Evolutionary conservation across 2,329 filamentous ascomycete genomes (phyloP).

Genomic region (Colletotrichum plurivorum): DNA sequence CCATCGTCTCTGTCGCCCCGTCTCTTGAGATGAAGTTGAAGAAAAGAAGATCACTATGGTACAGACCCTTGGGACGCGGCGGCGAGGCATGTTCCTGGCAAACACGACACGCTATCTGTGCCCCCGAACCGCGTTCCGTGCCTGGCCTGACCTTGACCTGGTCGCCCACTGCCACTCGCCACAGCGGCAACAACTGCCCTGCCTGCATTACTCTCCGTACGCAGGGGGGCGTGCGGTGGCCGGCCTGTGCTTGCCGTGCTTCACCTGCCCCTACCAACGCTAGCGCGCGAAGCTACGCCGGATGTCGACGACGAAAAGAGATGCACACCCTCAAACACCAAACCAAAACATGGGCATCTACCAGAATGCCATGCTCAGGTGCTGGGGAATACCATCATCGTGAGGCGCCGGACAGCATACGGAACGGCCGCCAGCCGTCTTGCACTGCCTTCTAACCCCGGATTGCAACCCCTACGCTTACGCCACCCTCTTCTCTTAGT

Average conservation of each 20-base stretch:
- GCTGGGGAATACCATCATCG: conserved; percentile 35
- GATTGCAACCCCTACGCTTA: conserved; percentile 7
- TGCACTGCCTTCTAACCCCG: conserved; percentile 28
- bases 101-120: not conserved
- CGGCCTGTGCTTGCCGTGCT: not conserved
- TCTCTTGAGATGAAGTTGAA: conserved; percentile 27
- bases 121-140: conserved; percentile 3
- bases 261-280: too few species aligned
- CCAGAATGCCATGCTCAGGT: conserved; percentile 31
- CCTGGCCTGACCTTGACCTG: not conserved
- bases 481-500: not conserved
- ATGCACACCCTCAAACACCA: conserved; percentile 12
- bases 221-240: conserved; percentile 3
- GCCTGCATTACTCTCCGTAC: not conserved
- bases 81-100: conserved; percentile 19
- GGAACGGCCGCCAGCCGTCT: conserved; percentile 31
- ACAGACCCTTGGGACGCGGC: not conserved
- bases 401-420: conserved; percentile 9
- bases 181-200: conserved; percentile 19
- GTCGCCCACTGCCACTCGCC: not conserved
- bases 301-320: not conserved
- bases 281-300: too few species aligned
- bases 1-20: conserved; percentile 15
- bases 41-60: not conserved
- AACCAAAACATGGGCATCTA: conserved; percentile 37